Evolutionary conservation across 371 early-diverging fungal genomes (phyloP), one percentile per base, ranked within the genome.

Genomic region (Blakeslea trispora): DNA sequence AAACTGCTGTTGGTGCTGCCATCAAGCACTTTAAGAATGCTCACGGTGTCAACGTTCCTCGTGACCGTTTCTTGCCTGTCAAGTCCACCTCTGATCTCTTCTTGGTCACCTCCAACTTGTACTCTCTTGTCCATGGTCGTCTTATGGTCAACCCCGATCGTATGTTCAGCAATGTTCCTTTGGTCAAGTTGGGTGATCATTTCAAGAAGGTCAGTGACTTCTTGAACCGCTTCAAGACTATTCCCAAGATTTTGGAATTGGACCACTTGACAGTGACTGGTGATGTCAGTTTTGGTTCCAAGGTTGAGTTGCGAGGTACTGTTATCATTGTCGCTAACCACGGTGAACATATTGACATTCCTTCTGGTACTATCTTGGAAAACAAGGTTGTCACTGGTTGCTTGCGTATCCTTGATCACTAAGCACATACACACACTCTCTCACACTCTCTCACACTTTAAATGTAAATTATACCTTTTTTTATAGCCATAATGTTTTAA

Each of bases 1-100:
- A 99, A 82, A 99, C 99, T 5, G 99, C 99, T 34, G 98, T 99
- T 11, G 99, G 99, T 73, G 98, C 99, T 11, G 98, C 97, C 42
- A 99, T 99, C 77, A 98, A 97, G 82, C 97, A 97, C 81, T 99
- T 99, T 77, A 75, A 85, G 28, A 91, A 91, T 40, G 94, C 98
- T 14, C 95, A 94, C 59, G 99, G 99, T 55, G 84, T 99, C 59
- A 97, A 99, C 63, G 99, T 99, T 5, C 99, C 99, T 8, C 88
- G 99, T 60, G 85, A 82, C 45, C 92, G 99, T 61, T 99, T 99
- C 90, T 81, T 99, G 68, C 99, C 99, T 34, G 99, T 99, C 63
- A 99, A 99, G 77, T 92, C 94, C 50, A 96, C 97, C 7, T 97
- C 98, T 31, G 99, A 99, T 69, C 81, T 99, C 53, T 99, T 99